Conservation (phyloP, 73 alveolate genomes). For the Symbiodinium natans region DNA sequence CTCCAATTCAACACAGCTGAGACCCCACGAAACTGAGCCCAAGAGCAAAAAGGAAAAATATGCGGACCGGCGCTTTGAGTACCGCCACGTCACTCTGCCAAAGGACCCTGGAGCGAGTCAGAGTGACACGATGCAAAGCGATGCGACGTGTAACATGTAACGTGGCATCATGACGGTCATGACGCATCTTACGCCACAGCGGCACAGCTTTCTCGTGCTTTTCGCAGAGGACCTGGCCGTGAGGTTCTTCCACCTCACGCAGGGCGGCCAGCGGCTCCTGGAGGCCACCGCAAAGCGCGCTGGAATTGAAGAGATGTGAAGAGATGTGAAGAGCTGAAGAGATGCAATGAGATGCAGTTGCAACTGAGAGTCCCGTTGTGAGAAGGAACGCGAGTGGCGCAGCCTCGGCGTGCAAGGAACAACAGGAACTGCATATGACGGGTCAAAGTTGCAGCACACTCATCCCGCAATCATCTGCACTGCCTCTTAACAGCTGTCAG, state of each 20-base stretch:
- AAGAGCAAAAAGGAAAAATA: constrained; percentile 46
- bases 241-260: constrained; percentile 22
- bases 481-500: not conserved
- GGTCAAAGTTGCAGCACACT: not conserved
- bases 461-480: not conserved
- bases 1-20: not conserved
- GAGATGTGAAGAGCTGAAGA: no score
- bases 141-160: no score
- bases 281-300: constrained; percentile 1
- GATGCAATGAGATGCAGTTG: not conserved
- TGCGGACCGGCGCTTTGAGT: constrained; percentile 14
- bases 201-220: not conserved
- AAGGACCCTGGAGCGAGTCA: not conserved
- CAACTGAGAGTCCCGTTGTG: not conserved
- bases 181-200: not conserved
- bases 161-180: no score
- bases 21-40: not conserved
- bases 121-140: not conserved
- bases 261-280: constrained; percentile 27
- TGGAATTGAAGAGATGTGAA: no score
- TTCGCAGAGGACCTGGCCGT: constrained; percentile 43
- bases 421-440: not conserved
- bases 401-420: constrained; percentile 31
- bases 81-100: constrained; percentile 46
- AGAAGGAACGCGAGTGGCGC: constrained; percentile 60